These are phyloP conservation scores for Teratosphaeria gauchensis DNA, from an alignment of 2,329 filamentous ascomycete genomes.

Conservation along the genomic window DNA sequence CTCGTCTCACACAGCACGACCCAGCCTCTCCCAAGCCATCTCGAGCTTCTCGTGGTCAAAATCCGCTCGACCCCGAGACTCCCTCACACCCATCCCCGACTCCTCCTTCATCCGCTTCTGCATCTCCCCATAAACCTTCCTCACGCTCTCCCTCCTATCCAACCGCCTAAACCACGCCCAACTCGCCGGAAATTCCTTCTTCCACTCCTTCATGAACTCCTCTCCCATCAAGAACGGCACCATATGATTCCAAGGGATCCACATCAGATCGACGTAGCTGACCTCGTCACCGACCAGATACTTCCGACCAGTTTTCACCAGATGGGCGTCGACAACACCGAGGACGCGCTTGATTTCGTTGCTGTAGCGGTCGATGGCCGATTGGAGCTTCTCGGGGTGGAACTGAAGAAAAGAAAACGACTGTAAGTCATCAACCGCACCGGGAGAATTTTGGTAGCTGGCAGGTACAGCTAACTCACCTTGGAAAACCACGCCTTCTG, in stretches of 20 bases:
- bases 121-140: background rate
- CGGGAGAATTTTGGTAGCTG: no score
- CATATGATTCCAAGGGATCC: slow-evolving; percentile 27
- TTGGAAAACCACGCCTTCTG: slow-evolving; percentile 35
- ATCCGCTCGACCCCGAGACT: no score
- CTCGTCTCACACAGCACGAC: background rate
- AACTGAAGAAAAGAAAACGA: slow-evolving; percentile 9
- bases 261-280: slow-evolving; percentile 34
- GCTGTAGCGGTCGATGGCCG: slow-evolving; percentile 35
- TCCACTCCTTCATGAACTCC: background rate
- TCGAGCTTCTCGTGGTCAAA: background rate
- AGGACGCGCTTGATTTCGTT: slow-evolving; percentile 37
- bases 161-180: slow-evolving; percentile 2
- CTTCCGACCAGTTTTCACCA: slow-evolving; percentile 23
- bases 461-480: no score
- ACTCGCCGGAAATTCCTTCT: background rate
- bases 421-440: background rate
- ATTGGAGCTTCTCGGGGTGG: slow-evolving; percentile 34
- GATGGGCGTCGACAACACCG: slow-evolving; percentile 33
- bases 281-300: slow-evolving; percentile 36
- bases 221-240: background rate
- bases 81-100: background rate
- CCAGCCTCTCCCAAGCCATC: no score
- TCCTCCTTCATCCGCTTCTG: background rate
- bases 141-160: slow-evolving; percentile 1